phyloP scores from a whole-genome alignment of 805 yeast species.

The Wickerhamomyces hampshirensis region DNA sequence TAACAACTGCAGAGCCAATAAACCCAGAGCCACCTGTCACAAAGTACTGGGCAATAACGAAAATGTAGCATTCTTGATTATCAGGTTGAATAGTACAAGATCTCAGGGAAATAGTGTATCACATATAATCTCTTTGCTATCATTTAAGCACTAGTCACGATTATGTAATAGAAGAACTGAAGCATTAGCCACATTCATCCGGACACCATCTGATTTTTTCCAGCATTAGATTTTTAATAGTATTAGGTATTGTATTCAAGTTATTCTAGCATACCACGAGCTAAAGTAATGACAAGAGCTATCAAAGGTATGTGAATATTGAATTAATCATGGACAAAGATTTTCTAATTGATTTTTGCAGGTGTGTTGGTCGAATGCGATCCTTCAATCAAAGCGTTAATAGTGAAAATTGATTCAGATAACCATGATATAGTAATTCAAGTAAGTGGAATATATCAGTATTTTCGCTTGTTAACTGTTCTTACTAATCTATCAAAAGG shows the following conservation, averaged over 20 bases:
- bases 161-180: too few relatives aligned
- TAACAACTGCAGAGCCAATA: conserved; percentile 25
- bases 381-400: conserved; percentile 87
- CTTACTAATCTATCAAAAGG: conserved; percentile 46
- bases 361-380: conserved; percentile 60
- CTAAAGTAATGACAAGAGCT: conserved; percentile 55
- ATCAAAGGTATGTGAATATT: conserved; percentile 41
- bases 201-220: too few relatives aligned
- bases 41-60: conserved; percentile 26
- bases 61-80: neutral
- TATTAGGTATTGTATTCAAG: too few relatives aligned
- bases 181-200: too few relatives aligned
- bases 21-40: conserved; percentile 35
- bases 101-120: neutral
- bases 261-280: too few relatives aligned
- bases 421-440: conserved; percentile 67
- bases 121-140: neutral
- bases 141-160: too few relatives aligned
- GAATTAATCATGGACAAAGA: neutral
- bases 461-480: neutral
- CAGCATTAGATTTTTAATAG: too few relatives aligned
- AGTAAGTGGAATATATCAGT: conserved; percentile 21
- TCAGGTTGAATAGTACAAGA: neutral
- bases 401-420: conserved; percentile 74
- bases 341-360: neutral